Evolutionary conservation across 345 rosid species (phyloP), one percentile per base, ranked within the genome.

Genomic region (Populus alba): DNA sequence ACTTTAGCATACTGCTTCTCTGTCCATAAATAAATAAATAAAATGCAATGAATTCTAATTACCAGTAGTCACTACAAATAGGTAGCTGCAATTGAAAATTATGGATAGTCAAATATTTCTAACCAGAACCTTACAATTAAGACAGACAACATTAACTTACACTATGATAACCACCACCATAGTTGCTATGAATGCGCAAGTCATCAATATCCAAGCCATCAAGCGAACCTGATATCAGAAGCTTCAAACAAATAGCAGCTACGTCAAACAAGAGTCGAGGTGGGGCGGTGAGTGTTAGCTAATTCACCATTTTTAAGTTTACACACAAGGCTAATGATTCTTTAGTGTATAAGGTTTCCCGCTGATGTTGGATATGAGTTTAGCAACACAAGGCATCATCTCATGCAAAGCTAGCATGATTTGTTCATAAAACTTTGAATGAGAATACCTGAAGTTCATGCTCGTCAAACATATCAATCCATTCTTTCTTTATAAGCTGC

Each of bases 401-500:
- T 49, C 22, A 41, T 0, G 12, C 55, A 35, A 76, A 73, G 37
- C n/a, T 13, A 25, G 4, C 62, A 62, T 18, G 33, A 13, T 68
- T 51, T 38, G 20, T 31, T 41, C 65, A 63, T 66, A 43, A 57
- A n/a, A 66, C 33, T 77, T 53, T 74, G 39, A 67, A 29, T 39
- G 41, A 55, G 37, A 66, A 65, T 83, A 96, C 98, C 99, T 96
- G 99, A 84, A 96, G 90, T 86, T 96, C 99, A 80, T 96, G 97
- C 84, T 96, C 99, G 68, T 96, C 90, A 78, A 96, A 94, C 99
- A 96, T 96, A 79, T 92, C 97, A 70, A 96, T 92, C 98, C 99
- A 94, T 66, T 90, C 97, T 86, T 87, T 96, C 80, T 88, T 92
- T 76, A 94, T 89, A 80, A 96, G 98, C 87, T 91, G 98, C 88